Conservation (phyloP, 805 yeast species). For the Cyberlindnera galapagoensis region DNA sequence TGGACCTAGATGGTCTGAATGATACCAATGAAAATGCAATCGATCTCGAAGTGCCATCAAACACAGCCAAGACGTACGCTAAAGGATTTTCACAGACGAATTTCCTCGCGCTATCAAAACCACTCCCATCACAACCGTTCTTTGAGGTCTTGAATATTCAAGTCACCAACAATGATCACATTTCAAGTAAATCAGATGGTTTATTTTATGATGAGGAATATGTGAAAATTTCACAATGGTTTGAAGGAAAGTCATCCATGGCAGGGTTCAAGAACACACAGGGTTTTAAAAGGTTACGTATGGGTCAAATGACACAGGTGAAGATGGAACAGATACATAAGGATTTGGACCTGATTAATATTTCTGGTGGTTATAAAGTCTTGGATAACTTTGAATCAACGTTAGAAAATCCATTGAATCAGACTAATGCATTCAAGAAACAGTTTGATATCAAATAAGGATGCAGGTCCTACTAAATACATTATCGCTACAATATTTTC, state of each 20-base stretch:
- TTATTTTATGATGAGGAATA: constrained; percentile 18
- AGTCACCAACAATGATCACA: constrained; percentile 22
- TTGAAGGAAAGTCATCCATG: constrained; percentile 7
- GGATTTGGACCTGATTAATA: constrained; percentile 11
- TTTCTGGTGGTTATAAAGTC: constrained; percentile 5
- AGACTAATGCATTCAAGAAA: constrained; percentile 8
- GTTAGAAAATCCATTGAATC: constrained; percentile 11
- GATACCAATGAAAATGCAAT: background rate
- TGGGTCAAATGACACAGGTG: constrained; percentile 8
- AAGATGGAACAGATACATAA: constrained; percentile 13
- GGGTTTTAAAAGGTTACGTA: constrained; percentile 7
- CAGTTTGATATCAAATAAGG: no score
- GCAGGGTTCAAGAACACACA: constrained; percentile 13
- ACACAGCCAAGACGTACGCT: constrained; percentile 2
- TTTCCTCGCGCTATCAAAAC: constrained; percentile 82
- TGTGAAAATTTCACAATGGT: constrained; percentile 18
- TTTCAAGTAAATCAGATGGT: constrained; percentile 1
- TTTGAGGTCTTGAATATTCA: constrained; percentile 46
- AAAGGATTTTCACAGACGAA: constrained; percentile 28
- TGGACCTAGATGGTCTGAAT: constrained; percentile 4
- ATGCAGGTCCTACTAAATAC: no score
- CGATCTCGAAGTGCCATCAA: background rate
- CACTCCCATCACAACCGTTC: constrained; percentile 57
- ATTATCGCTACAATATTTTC: no score
- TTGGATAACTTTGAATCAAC: constrained; percentile 11